phyloP scores from a whole-genome alignment of 768 basidiomycete genomes.

The Tulasnella sp. region DNA sequence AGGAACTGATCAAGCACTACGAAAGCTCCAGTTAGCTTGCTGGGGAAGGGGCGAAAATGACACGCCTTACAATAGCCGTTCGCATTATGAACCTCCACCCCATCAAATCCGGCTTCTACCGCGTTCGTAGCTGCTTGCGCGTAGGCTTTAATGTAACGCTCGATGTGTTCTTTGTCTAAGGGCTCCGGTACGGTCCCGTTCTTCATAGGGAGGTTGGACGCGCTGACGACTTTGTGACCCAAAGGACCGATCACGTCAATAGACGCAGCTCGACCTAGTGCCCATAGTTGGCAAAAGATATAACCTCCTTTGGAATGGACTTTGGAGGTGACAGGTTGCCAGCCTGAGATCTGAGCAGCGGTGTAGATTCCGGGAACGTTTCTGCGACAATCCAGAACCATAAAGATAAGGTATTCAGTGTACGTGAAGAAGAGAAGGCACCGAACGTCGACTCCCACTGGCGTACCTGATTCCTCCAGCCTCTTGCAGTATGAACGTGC shows the following conservation, averaged over 20 bases:
- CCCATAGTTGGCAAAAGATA: constrained; percentile 28
- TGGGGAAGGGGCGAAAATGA: neutral
- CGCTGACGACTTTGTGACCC: constrained; percentile 12
- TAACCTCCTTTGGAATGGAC: constrained; percentile 25
- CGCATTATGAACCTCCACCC: constrained; percentile 32
- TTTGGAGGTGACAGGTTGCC: constrained; percentile 38
- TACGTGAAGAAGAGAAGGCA: constrained; percentile 10
- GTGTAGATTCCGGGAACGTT: constrained; percentile 55
- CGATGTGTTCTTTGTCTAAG: constrained; percentile 22
- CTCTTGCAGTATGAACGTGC: constrained; percentile 36
- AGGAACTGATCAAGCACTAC: constrained; percentile 44
- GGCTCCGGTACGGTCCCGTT: constrained; percentile 9
- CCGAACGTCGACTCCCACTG: too few species aligned
- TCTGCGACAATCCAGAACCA: constrained; percentile 27
- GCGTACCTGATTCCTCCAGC: constrained; percentile 2
- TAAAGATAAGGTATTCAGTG: constrained; percentile 24
- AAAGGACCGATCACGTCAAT: neutral
- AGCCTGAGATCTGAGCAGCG: constrained; percentile 43
- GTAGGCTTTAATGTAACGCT: constrained; percentile 16
- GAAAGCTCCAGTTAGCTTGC: neutral
- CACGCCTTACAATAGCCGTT: constrained; percentile 5
- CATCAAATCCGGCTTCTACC: constrained; percentile 57
- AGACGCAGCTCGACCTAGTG: constrained; percentile 22
- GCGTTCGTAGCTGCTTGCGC: constrained; percentile 45
- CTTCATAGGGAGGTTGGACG: neutral